These are phyloP conservation scores for Capsicum baccatum DNA, from an alignment of 257 asterid genomes.

Conservation along the genomic window DNA sequence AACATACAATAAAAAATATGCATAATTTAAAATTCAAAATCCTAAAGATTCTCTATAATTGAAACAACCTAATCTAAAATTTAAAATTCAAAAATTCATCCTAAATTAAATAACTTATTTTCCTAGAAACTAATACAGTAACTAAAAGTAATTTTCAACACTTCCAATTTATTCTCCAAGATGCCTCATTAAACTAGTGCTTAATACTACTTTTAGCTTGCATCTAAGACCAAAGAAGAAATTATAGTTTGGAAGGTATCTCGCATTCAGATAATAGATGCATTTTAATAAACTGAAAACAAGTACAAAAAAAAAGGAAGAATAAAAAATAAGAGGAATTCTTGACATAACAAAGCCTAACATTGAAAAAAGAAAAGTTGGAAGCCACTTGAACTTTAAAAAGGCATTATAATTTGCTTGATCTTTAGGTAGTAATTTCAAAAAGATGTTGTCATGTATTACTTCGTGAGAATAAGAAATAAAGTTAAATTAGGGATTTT, in stretches of 20 bases:
- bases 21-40: no score
- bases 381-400: not conserved
- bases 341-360: not conserved
- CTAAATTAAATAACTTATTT: no score
- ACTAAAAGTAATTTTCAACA: not conserved
- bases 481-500: not conserved
- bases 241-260: not conserved
- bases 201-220: not conserved
- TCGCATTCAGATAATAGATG: not conserved
- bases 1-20: no score
- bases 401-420: not conserved
- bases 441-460: not conserved
- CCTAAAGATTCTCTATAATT: no score
- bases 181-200: not conserved
- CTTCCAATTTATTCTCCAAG: not conserved
- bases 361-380: not conserved
- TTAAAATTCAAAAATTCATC: no score
- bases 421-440: constrained; percentile 10
- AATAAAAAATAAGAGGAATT: not conserved
- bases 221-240: not conserved
- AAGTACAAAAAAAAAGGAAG: not conserved
- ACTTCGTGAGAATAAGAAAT: constrained; percentile 2
- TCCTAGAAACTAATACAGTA: no score
- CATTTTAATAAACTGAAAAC: not conserved
- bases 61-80: no score